A percentile compares a stretch with the other conserved stretches of the same genome.
phyloP scores from a whole-genome alignment of 495 filamentous ascomycete species.

The Ramalina intermedia region DNA sequence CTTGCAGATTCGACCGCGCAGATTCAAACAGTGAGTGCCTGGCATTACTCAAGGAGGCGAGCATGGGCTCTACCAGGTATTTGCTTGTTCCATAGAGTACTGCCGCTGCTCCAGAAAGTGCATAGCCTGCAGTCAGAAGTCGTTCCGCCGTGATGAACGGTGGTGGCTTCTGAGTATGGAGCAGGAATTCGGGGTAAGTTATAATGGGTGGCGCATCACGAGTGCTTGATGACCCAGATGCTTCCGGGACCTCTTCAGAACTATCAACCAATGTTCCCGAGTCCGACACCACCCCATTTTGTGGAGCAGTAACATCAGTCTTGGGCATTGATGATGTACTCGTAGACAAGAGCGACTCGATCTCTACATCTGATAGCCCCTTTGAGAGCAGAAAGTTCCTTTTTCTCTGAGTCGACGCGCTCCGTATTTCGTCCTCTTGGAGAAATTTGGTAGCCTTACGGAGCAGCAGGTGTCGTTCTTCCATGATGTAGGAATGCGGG shows the following conservation, averaged over 20 bases:
- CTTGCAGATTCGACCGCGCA: constrained; percentile 44
- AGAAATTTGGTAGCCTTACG: constrained; percentile 68
- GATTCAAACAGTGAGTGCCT: constrained; percentile 67
- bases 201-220: constrained; percentile 69
- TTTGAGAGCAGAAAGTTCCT: constrained; percentile 67
- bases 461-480: constrained; percentile 31
- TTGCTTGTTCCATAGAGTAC: constrained; percentile 69
- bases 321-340: constrained; percentile 11
- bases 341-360: constrained; percentile 42
- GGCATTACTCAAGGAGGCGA: constrained; percentile 54
- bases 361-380: constrained; percentile 53
- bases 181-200: constrained; percentile 91
- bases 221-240: constrained; percentile 13
- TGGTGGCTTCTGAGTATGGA: constrained; percentile 46
- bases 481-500: background rate
- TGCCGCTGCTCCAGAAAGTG: constrained; percentile 53
- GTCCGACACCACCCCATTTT: constrained; percentile 7
- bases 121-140: constrained; percentile 65
- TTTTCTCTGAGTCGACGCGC: constrained; percentile 58
- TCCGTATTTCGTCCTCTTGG: constrained; percentile 58
- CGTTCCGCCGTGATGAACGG: constrained; percentile 65
- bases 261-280: constrained; percentile 1
- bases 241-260: background rate
- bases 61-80: constrained; percentile 74
- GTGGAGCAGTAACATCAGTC: constrained; percentile 7